Conservation (phyloP, 2,329 filamentous ascomycete species). For the Fusarium buxicola region DNA sequence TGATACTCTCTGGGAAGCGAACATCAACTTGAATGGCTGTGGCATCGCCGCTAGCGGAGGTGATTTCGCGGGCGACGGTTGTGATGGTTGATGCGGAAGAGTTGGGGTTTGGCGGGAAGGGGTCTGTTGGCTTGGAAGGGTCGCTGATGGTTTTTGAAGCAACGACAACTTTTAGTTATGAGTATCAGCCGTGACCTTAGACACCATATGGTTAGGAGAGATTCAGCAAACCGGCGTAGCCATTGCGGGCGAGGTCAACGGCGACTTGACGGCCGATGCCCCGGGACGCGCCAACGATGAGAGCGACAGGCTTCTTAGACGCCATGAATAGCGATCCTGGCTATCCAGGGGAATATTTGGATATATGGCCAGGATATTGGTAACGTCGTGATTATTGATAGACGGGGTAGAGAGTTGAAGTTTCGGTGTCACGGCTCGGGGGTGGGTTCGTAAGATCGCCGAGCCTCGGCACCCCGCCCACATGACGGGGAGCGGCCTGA, state of each 20-base stretch:
- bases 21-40: constrained; percentile 78
- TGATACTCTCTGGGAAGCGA: constrained; percentile 70
- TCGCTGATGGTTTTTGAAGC: constrained; percentile 81
- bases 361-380: not conserved
- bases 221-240: constrained; percentile 70
- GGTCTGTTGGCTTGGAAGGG: constrained; percentile 59
- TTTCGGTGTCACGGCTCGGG: not conserved
- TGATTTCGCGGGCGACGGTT: constrained; percentile 82
- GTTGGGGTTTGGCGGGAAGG: constrained; percentile 83
- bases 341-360: not conserved
- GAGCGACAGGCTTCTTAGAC: constrained; percentile 66
- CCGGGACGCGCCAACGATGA: constrained; percentile 80
- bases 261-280: constrained; percentile 86
- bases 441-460: constrained; percentile 21
- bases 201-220: not conserved
- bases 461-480: constrained; percentile 39
- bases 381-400: not conserved
- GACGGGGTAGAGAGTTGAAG: not conserved
- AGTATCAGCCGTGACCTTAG: not conserved
- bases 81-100: constrained; percentile 80
- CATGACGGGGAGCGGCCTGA: constrained; percentile 16
- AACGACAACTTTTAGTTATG: constrained; percentile 68
- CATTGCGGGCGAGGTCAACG: constrained; percentile 77
- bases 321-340: constrained; percentile 27
- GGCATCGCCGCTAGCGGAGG: constrained; percentile 70